Conservation (phyloP, 2,329 filamentous ascomycete species). For the Neopestalotiopsis rosae region DNA sequence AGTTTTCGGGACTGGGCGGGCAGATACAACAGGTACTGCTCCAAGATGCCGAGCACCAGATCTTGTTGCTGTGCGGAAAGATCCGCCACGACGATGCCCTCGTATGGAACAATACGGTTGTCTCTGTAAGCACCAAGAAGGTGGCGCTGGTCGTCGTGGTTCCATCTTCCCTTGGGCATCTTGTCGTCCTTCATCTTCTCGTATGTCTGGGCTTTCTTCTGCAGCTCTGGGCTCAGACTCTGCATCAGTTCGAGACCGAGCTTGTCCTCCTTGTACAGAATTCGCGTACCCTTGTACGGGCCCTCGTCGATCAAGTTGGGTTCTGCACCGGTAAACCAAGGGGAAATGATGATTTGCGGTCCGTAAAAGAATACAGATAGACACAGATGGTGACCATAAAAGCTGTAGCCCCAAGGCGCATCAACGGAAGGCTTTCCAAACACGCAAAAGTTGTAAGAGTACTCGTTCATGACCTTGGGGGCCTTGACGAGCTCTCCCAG, state of each 20-base stretch:
- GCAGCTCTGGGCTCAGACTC: constrained; percentile 51
- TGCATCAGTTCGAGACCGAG: constrained; percentile 75
- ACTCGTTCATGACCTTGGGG: constrained; percentile 71
- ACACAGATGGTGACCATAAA: constrained; percentile 82
- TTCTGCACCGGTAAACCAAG: constrained; percentile 82
- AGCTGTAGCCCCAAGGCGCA: constrained; percentile 72
- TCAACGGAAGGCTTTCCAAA: constrained; percentile 67
- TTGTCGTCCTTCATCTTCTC: constrained; percentile 64
- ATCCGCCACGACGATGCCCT: constrained; percentile 64
- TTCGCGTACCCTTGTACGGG: constrained; percentile 65
- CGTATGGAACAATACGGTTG: constrained; percentile 77
- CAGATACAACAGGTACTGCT: constrained; percentile 72
- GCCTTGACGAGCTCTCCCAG: constrained; percentile 70
- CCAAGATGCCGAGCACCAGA: constrained; percentile 62
- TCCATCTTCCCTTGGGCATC: constrained; percentile 76
- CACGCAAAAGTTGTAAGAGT: constrained; percentile 77
- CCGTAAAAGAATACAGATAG: constrained; percentile 72
- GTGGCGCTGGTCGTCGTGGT: constrained; percentile 80
- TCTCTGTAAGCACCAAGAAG: constrained; percentile 80
- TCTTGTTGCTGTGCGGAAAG: constrained; percentile 55
- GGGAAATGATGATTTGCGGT: constrained; percentile 70
- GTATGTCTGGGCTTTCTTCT: constrained; percentile 61
- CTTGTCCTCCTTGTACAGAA: constrained; percentile 68
- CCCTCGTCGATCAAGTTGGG: constrained; percentile 76
- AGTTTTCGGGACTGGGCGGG: constrained; percentile 59